Conservation (phyloP, 805 yeast genomes). For the Wickerhamiella siamensis region DNA sequence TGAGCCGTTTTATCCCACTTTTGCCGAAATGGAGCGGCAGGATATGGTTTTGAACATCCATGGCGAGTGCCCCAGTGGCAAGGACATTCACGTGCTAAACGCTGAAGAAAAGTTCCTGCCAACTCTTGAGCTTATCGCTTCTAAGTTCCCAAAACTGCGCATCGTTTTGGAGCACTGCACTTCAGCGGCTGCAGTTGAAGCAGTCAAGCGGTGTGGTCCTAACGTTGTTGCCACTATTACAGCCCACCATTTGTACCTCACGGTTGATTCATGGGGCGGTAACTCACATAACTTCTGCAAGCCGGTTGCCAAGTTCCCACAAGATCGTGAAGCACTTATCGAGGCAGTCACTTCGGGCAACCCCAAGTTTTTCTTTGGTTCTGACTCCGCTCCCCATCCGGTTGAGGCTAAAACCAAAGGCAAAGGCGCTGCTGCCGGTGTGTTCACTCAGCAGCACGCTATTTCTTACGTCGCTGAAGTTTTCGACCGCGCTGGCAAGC, state of each 20-base stretch:
- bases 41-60: constrained; percentile 74
- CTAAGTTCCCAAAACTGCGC: constrained; percentile 70
- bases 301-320: constrained; percentile 91
- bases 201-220: constrained; percentile 53
- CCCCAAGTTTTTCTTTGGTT: constrained; percentile 89
- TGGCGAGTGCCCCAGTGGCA: constrained; percentile 81
- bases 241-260: constrained; percentile 82
- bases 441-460: constrained; percentile 76
- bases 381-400: constrained; percentile 98
- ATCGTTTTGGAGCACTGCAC: constrained; percentile 93
- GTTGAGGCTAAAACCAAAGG: constrained; percentile 60
- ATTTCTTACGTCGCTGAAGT: constrained; percentile 75
- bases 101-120: constrained; percentile 92
- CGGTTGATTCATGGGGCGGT: constrained; percentile 94
- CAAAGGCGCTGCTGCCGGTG: constrained; percentile 94
- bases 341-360: constrained; percentile 84
- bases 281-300: constrained; percentile 90
- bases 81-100: constrained; percentile 75
- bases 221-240: constrained; percentile 89
- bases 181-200: constrained; percentile 71
- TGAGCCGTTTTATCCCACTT: constrained; percentile 74
- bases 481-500: constrained; percentile 50
- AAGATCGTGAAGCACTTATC: constrained; percentile 65
- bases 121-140: constrained; percentile 62
- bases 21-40: constrained; percentile 72